These are phyloP conservation scores for Nelumbo lutea DNA, from an alignment of 164 flowering plant genomes.

Conservation along the genomic window DNA sequence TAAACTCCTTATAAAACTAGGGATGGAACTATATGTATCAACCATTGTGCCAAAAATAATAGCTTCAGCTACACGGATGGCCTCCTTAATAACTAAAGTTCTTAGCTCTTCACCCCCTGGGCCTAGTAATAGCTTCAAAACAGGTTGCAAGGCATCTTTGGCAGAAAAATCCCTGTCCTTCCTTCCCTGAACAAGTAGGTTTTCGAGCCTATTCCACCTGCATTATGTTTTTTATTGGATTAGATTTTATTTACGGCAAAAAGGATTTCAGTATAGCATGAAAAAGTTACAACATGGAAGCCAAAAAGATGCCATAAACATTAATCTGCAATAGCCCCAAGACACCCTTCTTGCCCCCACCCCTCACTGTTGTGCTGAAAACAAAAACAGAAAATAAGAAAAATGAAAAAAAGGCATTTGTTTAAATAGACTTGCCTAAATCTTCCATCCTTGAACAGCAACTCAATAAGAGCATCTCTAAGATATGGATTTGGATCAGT, in stretches of 20 bases:
- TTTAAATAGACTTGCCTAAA: conserved; percentile 56
- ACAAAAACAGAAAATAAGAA: not conserved
- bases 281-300: no score
- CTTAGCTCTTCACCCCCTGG: conserved; percentile 81
- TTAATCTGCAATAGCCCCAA: not conserved
- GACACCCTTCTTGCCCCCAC: not conserved
- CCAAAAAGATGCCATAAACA: not conserved
- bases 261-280: no score
- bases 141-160: conserved; percentile 94
- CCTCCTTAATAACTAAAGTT: conserved; percentile 68
- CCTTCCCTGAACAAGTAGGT: conserved; percentile 82
- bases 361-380: not conserved
- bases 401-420: not conserved
- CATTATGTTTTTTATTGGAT: no score
- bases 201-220: conserved; percentile 99
- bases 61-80: conserved; percentile 85
- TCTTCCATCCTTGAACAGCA: conserved; percentile 92
- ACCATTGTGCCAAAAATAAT: conserved; percentile 47
- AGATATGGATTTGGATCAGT: conserved; percentile 98
- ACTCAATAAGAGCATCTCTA: conserved; percentile 95
- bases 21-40: conserved; percentile 63
- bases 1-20: conserved; percentile 40
- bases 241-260: no score
- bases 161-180: conserved; percentile 87
- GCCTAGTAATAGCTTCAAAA: conserved; percentile 71